Base-by-base conservation (phyloP, 2,329 filamentous ascomycete genomes). In the Neoscytalidium dimidiatum region DNA sequence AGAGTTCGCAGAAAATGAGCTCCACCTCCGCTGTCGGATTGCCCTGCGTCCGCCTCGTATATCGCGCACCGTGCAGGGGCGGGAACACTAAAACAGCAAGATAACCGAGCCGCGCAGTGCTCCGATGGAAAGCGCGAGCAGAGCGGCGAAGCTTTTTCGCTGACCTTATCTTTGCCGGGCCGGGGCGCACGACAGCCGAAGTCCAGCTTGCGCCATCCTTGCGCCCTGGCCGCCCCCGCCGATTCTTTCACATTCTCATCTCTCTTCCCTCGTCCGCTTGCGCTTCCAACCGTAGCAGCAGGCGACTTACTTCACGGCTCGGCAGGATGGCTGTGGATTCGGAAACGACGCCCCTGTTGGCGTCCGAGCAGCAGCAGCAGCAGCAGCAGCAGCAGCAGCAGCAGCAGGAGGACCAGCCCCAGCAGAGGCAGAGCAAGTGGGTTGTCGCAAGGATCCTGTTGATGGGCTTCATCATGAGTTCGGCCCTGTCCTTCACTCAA, bases 391-490 rank as follows among this genome's bases (percentile, higher is more conserved):
- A 41, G 33, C 33, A 35, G 33, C 8, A 35, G 33, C 14, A 17
- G 38, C n/a, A n/a, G n/a, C n/a, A n/a, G n/a, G n/a, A 46, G 6
- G 44, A 26, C 8, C 29, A 33, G 28, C 17, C 3, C 28, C 28
- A 48, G 23, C 33, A 48, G 26, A 68, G 65, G 68, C 71, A 69
- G 72, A 66, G 68, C 14, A 70, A 67, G 51, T 70, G 68, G 26
- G 71, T 73, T 6, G 58, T 79, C 7, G 70, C 84, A 66, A 80
- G 82, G 13, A 81, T 86, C 48, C 75, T 89, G 38, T 71, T 89
- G 48, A 84, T 85, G 64, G 85, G 84, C 6, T 89, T 89, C 70
- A 75, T 90, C 17, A 84, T 89, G 62, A 87, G 81, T 4, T 69
- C 83, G 35, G 81, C 80, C 5, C 84, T 84, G 70, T 75, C 78